Base-by-base conservation (phyloP, 2,329 filamentous ascomycete species). In the Aureobasidium sp. region DNA sequence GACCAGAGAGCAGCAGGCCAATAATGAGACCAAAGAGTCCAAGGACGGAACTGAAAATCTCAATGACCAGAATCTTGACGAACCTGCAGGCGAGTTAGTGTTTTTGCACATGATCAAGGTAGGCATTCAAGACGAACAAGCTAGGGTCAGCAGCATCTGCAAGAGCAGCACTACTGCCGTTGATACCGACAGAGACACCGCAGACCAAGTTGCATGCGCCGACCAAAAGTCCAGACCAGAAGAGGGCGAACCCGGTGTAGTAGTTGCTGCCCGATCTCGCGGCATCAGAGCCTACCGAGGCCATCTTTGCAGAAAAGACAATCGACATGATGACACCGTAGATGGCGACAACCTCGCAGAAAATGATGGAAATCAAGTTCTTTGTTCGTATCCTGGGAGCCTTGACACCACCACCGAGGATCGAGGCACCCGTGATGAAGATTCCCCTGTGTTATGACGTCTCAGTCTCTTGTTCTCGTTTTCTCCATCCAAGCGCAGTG, bases 271-370 rank as follows among this genome's bases (percentile, higher is more conserved):
- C 82, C 11, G 85, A 85, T 73, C 85, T 86, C 25, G 90, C 71
- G 16, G 79, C 77, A 34, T 84, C 80, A 54, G 79, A 78, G 38
- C 76, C 67, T 25, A 93, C 79, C 53, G 78, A 70, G 62, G 80
- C 79, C 63, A 98, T 74, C 72, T 96, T 95, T 57, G 90, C 80
- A 39, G 90, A 94, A 76, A 97, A 97, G 65, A 98, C 87, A 69
- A 98, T 98, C 64, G 90, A 86, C 90, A 98, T 98, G 74, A 98
- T 98, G 73, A 98, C 91, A 64, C 94, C 94, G 79, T 98, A 98
- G 71, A 98, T 98, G 72, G 93, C 93, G 66, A 98, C 93, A 67
- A 98, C 93, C 75, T 98, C 93, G 77, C 93, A 98, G 76, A 98
- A 98, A 74, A 98, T 97, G 72, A 98, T 98, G 65, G 91, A 97